phyloP scores from a whole-genome alignment of 169 alveolate genomes.

The Miamiensis avidus region DNA sequence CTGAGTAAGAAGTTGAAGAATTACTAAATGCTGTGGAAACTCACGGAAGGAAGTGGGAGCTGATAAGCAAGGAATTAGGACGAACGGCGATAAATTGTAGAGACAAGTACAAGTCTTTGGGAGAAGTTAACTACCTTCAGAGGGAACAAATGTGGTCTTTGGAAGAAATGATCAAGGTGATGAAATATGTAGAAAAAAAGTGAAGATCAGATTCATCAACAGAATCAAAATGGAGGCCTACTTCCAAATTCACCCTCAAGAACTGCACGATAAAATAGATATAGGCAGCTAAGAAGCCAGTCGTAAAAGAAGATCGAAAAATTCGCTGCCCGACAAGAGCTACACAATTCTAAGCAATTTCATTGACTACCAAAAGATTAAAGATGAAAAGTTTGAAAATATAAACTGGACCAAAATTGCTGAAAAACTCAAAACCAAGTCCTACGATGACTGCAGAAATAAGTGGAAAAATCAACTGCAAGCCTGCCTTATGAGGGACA shows the following conservation, averaged over 20 bases:
- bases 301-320: background rate
- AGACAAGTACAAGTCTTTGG: slow-evolving; percentile 79
- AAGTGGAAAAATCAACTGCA: slow-evolving; percentile 42
- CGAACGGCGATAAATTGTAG: slow-evolving; percentile 78
- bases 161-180: background rate
- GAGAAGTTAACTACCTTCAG: slow-evolving; percentile 51
- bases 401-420: slow-evolving; percentile 52
- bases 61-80: slow-evolving; percentile 61
- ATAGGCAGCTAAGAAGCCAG: background rate
- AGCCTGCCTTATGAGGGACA: slow-evolving; percentile 14
- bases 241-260: background rate
- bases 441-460: slow-evolving; percentile 54
- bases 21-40: slow-evolving; percentile 59
- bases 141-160: background rate
- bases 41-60: slow-evolving; percentile 78
- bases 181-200: background rate
- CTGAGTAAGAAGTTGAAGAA: slow-evolving; percentile 63
- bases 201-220: background rate
- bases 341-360: background rate
- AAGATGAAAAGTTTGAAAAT: slow-evolving; percentile 8
- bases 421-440: slow-evolving; percentile 33
- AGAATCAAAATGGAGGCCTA: background rate
- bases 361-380: background rate
- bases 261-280: background rate
- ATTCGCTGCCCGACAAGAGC: slow-evolving; percentile 16